phyloP scores from a whole-genome alignment of 805 yeast genomes.

The Wickerhamomyces chambardii region DNA sequence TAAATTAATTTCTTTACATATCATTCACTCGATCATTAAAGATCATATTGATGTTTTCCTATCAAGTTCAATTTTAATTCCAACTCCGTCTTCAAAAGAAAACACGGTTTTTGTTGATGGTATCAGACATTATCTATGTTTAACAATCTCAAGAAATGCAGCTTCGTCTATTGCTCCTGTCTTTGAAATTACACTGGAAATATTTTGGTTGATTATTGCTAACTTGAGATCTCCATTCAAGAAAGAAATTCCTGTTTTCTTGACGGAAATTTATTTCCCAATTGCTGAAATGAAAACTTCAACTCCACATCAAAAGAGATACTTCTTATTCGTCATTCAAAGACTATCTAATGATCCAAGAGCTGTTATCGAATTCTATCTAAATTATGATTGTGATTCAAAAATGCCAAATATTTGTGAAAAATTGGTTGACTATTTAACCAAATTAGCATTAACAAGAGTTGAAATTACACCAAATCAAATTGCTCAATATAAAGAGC shows the following conservation, averaged over 20 bases:
- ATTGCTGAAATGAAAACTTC: conserved; percentile 88
- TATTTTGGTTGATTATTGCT: conserved; percentile 82
- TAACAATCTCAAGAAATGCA: conserved; percentile 82
- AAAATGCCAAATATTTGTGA: conserved; percentile 81
- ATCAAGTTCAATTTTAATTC: conserved; percentile 45
- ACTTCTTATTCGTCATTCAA: conserved; percentile 71
- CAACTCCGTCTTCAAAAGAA: conserved; percentile 38
- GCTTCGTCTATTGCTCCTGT: conserved; percentile 89
- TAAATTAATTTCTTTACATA: conserved; percentile 78
- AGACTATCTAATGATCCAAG: conserved; percentile 84
- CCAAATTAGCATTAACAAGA: conserved; percentile 54
- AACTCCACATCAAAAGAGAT: conserved; percentile 87
- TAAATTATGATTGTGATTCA: conserved; percentile 91
- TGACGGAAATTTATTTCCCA: conserved; percentile 90
- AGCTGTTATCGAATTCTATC: conserved; percentile 82
- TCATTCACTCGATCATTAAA: conserved; percentile 76
- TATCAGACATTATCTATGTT: conserved; percentile 74
- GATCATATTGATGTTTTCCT: conserved; percentile 79
- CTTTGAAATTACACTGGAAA: conserved; percentile 84
- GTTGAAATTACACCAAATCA: conserved; percentile 69
- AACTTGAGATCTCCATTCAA: conserved; percentile 84
- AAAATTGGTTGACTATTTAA: conserved; percentile 67
- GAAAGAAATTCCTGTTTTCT: conserved; percentile 87
- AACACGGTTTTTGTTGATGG: conserved; percentile 67
- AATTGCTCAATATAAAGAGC: conserved; percentile 44